Percentiles rank a stretch among this genome's conserved stretches.
phyloP scores from a whole-genome alignment of 768 basidiomycete species.

The Rhizopogon rudus region DNA sequence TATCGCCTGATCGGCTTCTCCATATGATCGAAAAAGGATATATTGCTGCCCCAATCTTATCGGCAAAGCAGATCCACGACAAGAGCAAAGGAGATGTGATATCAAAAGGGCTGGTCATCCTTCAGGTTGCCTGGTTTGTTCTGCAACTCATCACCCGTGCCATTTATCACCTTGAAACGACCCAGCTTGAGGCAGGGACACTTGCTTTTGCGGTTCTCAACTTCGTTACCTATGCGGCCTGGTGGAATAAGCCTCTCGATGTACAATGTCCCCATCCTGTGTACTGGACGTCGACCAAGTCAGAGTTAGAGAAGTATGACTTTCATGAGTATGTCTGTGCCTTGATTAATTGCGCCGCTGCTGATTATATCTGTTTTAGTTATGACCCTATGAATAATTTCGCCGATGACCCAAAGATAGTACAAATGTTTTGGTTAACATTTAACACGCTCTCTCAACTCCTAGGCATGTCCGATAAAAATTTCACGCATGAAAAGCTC shows the following conservation, averaged over 20 bases:
- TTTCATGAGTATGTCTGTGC: background rate
- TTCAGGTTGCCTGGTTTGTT: constrained; percentile 33
- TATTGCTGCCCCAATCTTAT: background rate
- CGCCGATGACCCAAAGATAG: too few relatives aligned
- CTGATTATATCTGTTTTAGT: background rate
- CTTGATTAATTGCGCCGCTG: background rate
- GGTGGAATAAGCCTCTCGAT: constrained; percentile 38
- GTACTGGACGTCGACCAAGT: background rate
- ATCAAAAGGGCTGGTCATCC: constrained; percentile 27
- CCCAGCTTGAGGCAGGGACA: constrained; percentile 32
- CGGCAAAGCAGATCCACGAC: constrained; percentile 14
- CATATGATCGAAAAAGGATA: background rate
- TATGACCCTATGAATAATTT: fast-evolving
- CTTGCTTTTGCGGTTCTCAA: constrained; percentile 29
- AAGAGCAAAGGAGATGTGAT: constrained; percentile 29
- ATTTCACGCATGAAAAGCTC: background rate
- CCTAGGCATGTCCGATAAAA: too few relatives aligned
- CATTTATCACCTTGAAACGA: constrained; percentile 21
- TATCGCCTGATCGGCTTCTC: background rate
- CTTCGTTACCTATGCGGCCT: constrained; percentile 24
- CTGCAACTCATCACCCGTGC: constrained; percentile 25
- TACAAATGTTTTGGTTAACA: too few relatives aligned
- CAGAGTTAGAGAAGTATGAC: background rate
- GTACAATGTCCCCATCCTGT: constrained; percentile 14
- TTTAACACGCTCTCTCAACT: too few relatives aligned